Base-by-base conservation (phyloP, 371 early-diverging fungal species). In the Mycotypha africana region DNA sequence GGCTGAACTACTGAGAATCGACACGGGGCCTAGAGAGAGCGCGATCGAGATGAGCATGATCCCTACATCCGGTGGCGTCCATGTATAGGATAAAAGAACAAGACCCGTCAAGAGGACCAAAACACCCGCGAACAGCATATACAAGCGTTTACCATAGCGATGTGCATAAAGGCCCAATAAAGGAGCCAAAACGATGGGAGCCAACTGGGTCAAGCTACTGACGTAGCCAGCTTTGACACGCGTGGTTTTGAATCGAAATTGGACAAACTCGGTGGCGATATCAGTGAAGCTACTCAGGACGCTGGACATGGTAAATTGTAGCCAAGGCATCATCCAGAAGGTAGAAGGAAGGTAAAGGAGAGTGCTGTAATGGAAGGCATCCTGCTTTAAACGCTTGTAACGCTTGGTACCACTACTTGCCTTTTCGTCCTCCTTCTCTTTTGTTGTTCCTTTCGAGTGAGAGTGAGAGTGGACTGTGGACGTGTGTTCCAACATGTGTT, bases 121-220 rank as follows among this genome's bases (percentile, higher is more conserved):
- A 2, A 63, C 41, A 7, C 61, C 60, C n/a, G 51, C 12, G 12
- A 69, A 31, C 4, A 66, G 51, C 51, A 47, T 2, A 33, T 49
- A 52, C 15, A 68, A 33, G 10, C 74, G 61, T 9, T 60, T 45
- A n/a, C 79, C 79, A 47, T 51, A 62, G 10, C 64, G 60, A 47
- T 79, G 71, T 16, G 75, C 47, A 23, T 68, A 26, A 10, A 66
- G 22, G 2, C 79, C 79, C 43, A 70, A 43, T n/a, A 70, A 15
- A 1, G 79, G 79, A 17, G 71, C 65, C 10, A 62, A 47, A 8
- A 74, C 56, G 20, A 76, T 67, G 0, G 79, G 79, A 6, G 71
- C 42, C 2, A 59, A 58, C 46, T 71, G 67, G 10, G 70, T 56
- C 26, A 76, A 42, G 44, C 72, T 69, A 38, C 72, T 63, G 49